phyloP scores from a whole-genome alignment of 352 stramenopile species.

The Elongisporangium senticosum region DNA sequence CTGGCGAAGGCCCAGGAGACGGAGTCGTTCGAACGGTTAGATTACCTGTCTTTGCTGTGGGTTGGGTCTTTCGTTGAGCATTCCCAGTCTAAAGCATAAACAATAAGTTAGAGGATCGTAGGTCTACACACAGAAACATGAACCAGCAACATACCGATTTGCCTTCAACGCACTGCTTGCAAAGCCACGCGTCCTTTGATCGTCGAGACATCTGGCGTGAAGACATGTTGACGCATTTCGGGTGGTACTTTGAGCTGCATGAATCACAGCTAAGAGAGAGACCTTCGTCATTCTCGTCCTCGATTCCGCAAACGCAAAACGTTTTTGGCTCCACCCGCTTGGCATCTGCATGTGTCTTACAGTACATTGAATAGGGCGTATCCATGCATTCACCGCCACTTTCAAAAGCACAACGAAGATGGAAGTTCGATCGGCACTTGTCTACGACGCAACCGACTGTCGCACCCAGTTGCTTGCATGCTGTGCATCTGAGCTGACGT shows the following conservation, averaged over 20 bases:
- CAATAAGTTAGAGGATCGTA: neutral
- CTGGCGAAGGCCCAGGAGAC: neutral
- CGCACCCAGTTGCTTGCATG: slow-evolving; percentile 59
- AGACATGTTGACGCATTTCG: slow-evolving; percentile 80
- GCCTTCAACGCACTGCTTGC: slow-evolving; percentile 20
- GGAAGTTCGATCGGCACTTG: slow-evolving; percentile 75
- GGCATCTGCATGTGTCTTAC: slow-evolving; percentile 49
- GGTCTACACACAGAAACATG: neutral
- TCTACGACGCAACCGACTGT: slow-evolving; percentile 75
- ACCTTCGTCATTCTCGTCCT: slow-evolving; percentile 32
- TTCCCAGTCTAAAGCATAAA: neutral
- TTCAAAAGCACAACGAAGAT: slow-evolving; percentile 70
- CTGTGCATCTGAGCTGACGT: slow-evolving; percentile 67
- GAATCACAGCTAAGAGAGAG: slow-evolving; percentile 57
- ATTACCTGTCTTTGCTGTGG: neutral
- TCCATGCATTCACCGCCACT: slow-evolving; percentile 68
- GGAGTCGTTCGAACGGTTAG: neutral
- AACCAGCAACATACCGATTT: slow-evolving; percentile 10
- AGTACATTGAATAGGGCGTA: slow-evolving; percentile 71
- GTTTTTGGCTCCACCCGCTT: slow-evolving; percentile 31
- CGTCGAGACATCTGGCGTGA: slow-evolving; percentile 52
- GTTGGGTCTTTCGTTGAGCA: slow-evolving; percentile 1
- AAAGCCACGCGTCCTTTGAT: slow-evolving; percentile 45
- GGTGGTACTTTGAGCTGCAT: slow-evolving; percentile 66
- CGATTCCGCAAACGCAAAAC: slow-evolving; percentile 42